A percentile compares a stretch with the other conserved stretches of the same genome.
Conservation (phyloP, 2,329 filamentous ascomycete genomes). For the Aspergillus sergii region DNA sequence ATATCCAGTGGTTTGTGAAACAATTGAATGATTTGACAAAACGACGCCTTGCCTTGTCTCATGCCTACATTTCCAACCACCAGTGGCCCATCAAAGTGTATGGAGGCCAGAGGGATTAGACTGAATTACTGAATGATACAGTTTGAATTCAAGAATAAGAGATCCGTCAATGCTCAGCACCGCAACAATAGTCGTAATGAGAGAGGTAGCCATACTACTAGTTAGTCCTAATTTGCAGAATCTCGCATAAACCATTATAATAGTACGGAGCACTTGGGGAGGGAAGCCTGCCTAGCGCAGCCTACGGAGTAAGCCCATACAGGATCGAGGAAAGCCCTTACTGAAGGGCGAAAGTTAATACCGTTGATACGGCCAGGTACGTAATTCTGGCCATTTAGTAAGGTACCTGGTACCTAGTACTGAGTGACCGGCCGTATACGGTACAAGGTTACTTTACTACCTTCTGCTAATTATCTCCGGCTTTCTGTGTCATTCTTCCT, state of each 20-base stretch:
- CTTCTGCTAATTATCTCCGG: conserved; percentile 4
- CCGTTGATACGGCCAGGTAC: conserved; percentile 3
- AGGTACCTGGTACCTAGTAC: not conserved
- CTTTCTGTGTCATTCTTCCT: conserved; percentile 7
- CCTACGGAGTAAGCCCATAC: conserved; percentile 19
- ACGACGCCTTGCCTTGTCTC: conserved; percentile 11
- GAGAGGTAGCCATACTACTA: not conserved
- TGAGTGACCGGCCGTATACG: not conserved
- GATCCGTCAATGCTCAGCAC: not conserved
- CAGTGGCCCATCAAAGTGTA: not conserved
- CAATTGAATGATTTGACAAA: conserved; percentile 6
- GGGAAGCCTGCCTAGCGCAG: conserved; percentile 18
- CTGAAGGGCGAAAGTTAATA: conserved; percentile 25
- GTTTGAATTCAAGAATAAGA: conserved; percentile 4
- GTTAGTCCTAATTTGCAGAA: conserved; percentile 14
- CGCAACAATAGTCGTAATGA: not conserved
- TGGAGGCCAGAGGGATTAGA: conserved; percentile 3
- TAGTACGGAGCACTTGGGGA: not conserved
- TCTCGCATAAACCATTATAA: conserved; percentile 15
- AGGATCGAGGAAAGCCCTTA: conserved; percentile 18
- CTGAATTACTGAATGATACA: conserved; percentile 19
- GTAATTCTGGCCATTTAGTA: not conserved
- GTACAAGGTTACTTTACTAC: not conserved
- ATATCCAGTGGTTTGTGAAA: conserved; percentile 17
- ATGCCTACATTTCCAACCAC: conserved; percentile 10